phyloP scores from a whole-genome alignment of 2,329 filamentous ascomycete species.

The Xylaria multiplex region DNA sequence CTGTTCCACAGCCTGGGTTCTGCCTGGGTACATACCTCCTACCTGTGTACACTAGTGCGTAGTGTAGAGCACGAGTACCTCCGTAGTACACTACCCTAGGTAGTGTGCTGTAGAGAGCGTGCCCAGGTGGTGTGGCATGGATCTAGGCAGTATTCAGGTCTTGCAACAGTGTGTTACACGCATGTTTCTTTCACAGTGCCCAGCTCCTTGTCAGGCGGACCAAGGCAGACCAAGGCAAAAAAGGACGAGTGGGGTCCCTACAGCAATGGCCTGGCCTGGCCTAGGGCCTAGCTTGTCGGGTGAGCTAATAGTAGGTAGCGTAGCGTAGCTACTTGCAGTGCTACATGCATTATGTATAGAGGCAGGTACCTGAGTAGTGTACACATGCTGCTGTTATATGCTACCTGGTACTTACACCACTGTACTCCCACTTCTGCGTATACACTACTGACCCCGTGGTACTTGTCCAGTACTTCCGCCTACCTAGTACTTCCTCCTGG shows the following conservation, averaged over 20 bases:
- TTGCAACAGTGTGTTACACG: conserved; percentile 33
- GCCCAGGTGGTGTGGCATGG: not conserved
- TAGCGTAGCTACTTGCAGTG: too few species aligned
- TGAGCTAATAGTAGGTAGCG: conserved; percentile 1
- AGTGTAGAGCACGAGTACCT: conserved; percentile 22
- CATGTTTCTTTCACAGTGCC: conserved; percentile 36
- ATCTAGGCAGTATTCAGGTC: conserved; percentile 4
- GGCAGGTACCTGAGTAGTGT: too few species aligned
- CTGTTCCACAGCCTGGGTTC: conserved; percentile 24
- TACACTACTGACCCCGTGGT: conserved; percentile 13
- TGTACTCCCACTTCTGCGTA: too few species aligned
- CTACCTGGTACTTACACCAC: too few species aligned
- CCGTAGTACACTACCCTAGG: conserved; percentile 2
- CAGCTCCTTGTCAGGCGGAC: conserved; percentile 22
- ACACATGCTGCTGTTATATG: too few species aligned
- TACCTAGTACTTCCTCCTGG: conserved; percentile 6
- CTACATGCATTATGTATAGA: too few species aligned
- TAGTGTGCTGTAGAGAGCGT: not conserved
- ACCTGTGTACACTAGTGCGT: not conserved
- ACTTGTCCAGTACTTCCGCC: conserved; percentile 32
- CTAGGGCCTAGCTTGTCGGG: conserved; percentile 17
- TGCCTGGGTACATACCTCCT: too few species aligned
- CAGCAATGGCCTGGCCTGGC: too few species aligned
- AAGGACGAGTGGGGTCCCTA: conserved; percentile 4
- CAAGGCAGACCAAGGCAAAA: conserved; percentile 27